Evolutionary conservation across 352 stramenopile species (phyloP).

Genomic region (Phytophthora capsici): DNA sequence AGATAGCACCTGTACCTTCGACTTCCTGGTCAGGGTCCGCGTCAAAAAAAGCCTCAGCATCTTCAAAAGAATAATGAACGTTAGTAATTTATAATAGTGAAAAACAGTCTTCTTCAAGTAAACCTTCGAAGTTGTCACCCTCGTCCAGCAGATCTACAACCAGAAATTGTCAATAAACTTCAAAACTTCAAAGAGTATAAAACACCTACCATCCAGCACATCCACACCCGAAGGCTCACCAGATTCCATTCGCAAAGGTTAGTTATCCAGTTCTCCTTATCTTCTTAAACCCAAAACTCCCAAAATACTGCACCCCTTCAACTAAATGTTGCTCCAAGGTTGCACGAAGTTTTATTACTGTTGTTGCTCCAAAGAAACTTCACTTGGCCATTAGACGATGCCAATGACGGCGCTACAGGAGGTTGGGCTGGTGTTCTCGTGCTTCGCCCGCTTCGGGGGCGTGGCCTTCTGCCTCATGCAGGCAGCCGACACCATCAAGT

Average conservation of each 20-base stretch:
- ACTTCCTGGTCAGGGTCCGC: constrained; percentile 14
- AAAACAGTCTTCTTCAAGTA: not conserved
- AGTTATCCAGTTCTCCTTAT: too few species aligned
- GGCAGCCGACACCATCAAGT: constrained; percentile 84
- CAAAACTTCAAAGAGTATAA: constrained; percentile 7
- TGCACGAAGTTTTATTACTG: not conserved
- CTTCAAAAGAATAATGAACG: not conserved
- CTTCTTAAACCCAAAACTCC: not conserved
- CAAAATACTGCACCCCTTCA: not conserved
- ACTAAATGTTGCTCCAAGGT: not conserved
- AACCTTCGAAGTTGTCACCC: constrained; percentile 36
- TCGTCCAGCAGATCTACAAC: constrained; percentile 39
- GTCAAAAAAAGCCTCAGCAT: constrained; percentile 39
- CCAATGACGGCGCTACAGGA: constrained; percentile 39
- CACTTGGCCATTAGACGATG: not conserved
- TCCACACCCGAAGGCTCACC: constrained; percentile 29
- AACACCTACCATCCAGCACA: constrained; percentile 39
- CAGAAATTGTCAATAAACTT: not conserved
- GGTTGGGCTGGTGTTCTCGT: constrained; percentile 55
- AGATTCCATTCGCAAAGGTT: constrained; percentile 20
- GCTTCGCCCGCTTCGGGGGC: constrained; percentile 80
- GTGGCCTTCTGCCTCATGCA: constrained; percentile 78
- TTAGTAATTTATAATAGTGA: not conserved
- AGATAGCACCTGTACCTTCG: constrained; percentile 7
- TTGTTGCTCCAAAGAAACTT: too few species aligned